Percentiles rank a stretch among this genome's conserved stretches.
Evolutionary conservation across 176 grass and related monocot genomes (phyloP).

Genomic region (Avena atlantica): DNA sequence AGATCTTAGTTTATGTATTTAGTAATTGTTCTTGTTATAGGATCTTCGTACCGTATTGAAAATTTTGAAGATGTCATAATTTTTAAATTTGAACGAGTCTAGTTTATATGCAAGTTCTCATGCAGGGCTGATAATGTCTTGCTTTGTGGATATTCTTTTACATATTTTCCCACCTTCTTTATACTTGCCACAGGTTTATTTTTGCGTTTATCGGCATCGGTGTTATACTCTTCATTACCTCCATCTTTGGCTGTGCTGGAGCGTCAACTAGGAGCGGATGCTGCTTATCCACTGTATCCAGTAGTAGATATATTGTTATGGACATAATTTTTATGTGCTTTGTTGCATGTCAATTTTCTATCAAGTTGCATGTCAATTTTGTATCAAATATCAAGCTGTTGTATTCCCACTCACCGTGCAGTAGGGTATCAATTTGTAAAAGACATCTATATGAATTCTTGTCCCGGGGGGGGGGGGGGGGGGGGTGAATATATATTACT

Average conservation of each 20-base stretch:
- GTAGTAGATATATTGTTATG: conserved; percentile 21
- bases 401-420: conserved; percentile 15
- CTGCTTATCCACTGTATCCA: conserved; percentile 91
- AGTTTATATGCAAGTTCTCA: background rate
- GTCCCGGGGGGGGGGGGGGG: background rate
- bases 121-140: background rate
- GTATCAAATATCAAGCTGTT: background rate
- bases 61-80: conserved; percentile 6
- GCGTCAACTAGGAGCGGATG: conserved; percentile 68
- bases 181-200: conserved; percentile 70
- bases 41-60: conserved; percentile 19
- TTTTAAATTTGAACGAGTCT: background rate
- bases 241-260: conserved; percentile 76
- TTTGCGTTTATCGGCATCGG: conserved; percentile 77
- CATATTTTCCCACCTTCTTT: conserved; percentile 10
- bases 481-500: background rate
- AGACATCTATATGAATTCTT: background rate
- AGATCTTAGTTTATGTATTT: conserved; percentile 33
- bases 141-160: background rate
- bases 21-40: background rate
- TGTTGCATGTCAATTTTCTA: conserved; percentile 19
- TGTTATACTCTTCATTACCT: conserved; percentile 66
- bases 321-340: background rate
- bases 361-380: conserved; percentile 7
- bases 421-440: background rate